These are phyloP conservation scores for Mortierella sp. DNA, from an alignment of 371 early-diverging fungal genomes.

Conservation along the genomic window DNA sequence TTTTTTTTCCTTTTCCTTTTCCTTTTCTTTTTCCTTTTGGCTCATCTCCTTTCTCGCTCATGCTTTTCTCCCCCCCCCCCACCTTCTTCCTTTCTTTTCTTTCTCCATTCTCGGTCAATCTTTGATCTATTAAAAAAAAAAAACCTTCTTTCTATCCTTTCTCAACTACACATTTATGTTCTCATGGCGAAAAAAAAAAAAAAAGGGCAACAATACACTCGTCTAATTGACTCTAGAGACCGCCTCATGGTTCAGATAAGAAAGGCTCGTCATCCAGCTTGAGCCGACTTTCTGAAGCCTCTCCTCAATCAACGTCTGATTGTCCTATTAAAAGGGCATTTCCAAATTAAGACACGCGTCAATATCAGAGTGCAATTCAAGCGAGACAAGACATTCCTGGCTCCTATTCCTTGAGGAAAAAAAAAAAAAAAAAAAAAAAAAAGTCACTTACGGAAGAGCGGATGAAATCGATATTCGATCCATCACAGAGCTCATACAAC, in stretches of 20 bases:
- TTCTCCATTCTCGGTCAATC: no score
- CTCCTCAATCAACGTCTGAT: constrained; percentile 43
- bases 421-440: neutral
- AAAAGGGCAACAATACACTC: neutral
- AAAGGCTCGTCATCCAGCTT: constrained; percentile 50
- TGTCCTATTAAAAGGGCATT: neutral
- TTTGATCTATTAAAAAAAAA: no score
- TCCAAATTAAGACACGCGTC: neutral
- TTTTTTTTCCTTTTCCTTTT: no score
- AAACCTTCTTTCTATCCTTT: no score
- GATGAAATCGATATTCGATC: constrained; percentile 38
- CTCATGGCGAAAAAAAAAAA: no score
- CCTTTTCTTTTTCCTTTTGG: no score
- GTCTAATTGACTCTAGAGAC: constrained; percentile 30
- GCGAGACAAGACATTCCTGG: neutral
- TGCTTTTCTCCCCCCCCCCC: no score
- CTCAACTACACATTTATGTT: no score
- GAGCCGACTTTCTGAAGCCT: constrained; percentile 37
- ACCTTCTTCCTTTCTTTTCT: no score
- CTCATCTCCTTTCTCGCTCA: no score
- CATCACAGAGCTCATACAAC: constrained; percentile 49
- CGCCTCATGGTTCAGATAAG: constrained; percentile 40
- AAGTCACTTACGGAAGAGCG: constrained; percentile 37
- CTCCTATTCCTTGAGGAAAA: neutral
- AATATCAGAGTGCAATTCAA: neutral